Percentiles rank a stretch among this genome's conserved stretches.
These are phyloP conservation scores for Phytopythium montanum DNA, from an alignment of 352 stramenopile species.

Conservation along the genomic window DNA sequence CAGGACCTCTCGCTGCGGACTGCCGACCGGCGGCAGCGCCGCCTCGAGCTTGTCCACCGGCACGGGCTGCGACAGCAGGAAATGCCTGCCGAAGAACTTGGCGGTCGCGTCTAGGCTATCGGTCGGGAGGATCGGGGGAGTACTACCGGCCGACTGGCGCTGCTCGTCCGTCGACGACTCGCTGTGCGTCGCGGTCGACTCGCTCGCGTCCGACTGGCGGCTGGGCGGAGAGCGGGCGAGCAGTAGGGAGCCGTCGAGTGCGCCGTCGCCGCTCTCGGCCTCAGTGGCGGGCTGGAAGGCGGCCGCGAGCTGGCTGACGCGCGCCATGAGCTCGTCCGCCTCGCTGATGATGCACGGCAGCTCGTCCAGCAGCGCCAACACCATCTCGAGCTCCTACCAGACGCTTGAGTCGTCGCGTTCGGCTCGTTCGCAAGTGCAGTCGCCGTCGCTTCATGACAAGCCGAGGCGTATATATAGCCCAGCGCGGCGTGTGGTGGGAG, in stretches of 20 bases:
- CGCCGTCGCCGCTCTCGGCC: background rate
- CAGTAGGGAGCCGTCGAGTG: background rate
- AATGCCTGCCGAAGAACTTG: slow-evolving; percentile 47
- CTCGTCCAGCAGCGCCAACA: slow-evolving; percentile 54
- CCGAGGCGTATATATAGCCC: background rate
- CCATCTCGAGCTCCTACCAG: slow-evolving; percentile 19
- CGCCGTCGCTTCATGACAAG: background rate
- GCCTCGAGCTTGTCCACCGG: slow-evolving; percentile 19
- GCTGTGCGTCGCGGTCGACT: background rate
- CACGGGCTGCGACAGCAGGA: slow-evolving; percentile 27
- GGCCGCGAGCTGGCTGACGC: slow-evolving; percentile 28
- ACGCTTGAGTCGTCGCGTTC: background rate
- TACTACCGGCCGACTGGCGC: background rate
- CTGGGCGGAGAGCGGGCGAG: background rate
- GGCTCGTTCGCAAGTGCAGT: background rate
- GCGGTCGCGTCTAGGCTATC: slow-evolving; percentile 28
- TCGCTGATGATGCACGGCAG: slow-evolving; percentile 58
- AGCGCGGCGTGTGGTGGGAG: background rate
- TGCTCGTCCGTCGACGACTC: background rate
- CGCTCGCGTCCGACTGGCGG: background rate
- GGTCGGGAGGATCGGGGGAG: background rate
- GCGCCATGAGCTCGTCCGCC: slow-evolving; percentile 52
- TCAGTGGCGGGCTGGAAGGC: background rate
- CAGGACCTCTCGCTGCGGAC: slow-evolving; percentile 15
- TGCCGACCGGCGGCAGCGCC: slow-evolving; percentile 9